Evolutionary conservation across 352 stramenopile species (phyloP), one percentile per base, ranked within the genome.

Genomic region (Globisporangium splendens): DNA sequence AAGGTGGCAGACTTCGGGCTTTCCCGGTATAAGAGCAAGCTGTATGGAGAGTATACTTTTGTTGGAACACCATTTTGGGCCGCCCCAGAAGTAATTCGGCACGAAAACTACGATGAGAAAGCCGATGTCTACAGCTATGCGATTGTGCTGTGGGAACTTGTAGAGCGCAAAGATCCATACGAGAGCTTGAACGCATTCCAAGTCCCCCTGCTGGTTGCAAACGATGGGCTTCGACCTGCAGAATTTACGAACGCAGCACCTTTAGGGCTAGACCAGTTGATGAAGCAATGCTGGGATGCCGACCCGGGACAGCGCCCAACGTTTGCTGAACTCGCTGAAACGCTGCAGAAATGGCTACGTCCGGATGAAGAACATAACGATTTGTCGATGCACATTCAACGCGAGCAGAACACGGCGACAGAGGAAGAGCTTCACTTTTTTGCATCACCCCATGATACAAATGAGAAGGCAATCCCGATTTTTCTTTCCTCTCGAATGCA

Each of bases 1-100:
- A 92, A 92, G 62, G 79, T 90, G 17, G 69, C 79, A 2, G 83
- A 92, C 52, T 92, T 90, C 66, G 83, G 83, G 10, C 79, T 92
- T 42, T 63, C 79, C 1, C 76, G 83, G 0, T 92, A 86, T 56
- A 69, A 70, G 48, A 60, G 61, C 62, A 64, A 69, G 14, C 47
- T 71, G 43, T 73, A 76, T 24, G 66, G 73, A 18, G 41, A 77
- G 18, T 87, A 88, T 57, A 90, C 83, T 17, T 92, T 88, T 61
- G 83, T 92, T 0, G 83, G 83, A 14, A 92, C 83, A 11, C 83
- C 83, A 7, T 90, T 85, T 67, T 92, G 83, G 83, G 83, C 79
- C 5, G 83, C 83, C 14, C 83, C 80, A 1, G 83, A 90, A 54
- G 77, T 92, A 1, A 89, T 92, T 48, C 79, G 83, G 4, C 83